Evolutionary conservation across 2,329 filamentous ascomycete genomes (phyloP), one percentile per base, ranked within the genome.

Genomic region (Curvularia sp.): DNA sequence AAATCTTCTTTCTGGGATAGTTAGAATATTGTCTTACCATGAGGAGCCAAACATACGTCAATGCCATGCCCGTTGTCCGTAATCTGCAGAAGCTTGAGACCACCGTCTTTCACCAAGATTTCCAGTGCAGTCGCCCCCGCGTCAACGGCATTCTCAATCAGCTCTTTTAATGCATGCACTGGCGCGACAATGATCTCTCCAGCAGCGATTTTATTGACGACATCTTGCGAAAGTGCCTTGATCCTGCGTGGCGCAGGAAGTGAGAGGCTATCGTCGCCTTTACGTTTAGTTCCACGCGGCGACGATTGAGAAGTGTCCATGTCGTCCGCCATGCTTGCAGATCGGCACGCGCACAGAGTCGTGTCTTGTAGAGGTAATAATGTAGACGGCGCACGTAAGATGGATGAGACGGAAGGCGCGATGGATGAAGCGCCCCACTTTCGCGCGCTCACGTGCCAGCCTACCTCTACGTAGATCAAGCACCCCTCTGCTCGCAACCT

Each of bases 181-280:
- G 95, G 96, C 2, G 95, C 94, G 48, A 99, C 93, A 60, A 99
- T 99, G 70, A 99, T 99, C 77, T 99, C 95, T 19, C 95, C 95
- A 0, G 95, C 95, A 0, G 95, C 95, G 67, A 99, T 99, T 77
- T 98, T 99, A 82, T 98, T 99, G 65, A 99, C 91, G 21, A 99
- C 95, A 80, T 95, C 90, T 63, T 91, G 88, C 71, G 96, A 91
- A 25, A 99, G 85, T 13, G 94, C 90, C 88, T 96, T 78, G 67
- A 86, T 86, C 28, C 81, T 73, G 50, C 79, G 76, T 38, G 77
- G 78, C 25, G 77, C 70, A n/a, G 73, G 67, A 56, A 74, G 70
- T 34, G 71, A 65, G 43, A 74, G 56, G 49, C 64, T 67, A 23
- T 74, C 73, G 42, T 77, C 74, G 47, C 69, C 73, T 59, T 75